Evolutionary conservation across 116 monocot genomes (phyloP), one percentile per base, ranked within the genome.

Genomic region (Posidonia oceanica): DNA sequence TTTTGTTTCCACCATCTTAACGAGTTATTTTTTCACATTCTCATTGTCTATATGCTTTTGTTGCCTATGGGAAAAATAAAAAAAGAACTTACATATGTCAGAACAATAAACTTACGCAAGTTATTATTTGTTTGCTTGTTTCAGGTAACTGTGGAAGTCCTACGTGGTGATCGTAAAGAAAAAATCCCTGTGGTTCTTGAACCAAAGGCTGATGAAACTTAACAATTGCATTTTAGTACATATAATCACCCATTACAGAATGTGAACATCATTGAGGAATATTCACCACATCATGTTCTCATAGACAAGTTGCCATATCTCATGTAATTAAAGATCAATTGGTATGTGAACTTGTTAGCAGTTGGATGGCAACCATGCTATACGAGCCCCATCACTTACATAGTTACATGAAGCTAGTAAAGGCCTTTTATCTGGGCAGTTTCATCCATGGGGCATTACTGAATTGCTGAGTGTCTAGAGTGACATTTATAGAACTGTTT

Each of bases 171-270:
- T 73, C 87, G 88, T 20, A 90, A 90, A 74, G 93, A 99, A 81
- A 99, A 99, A 63, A 57, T 99, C 40, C 77, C 86, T 20, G 99
- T 99, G 20, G 78, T 99, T 10, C 90, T 99, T 14, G 99, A 99
- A 71, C 90, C 99, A 64, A 99, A 99, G 83, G 72, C 98, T 18
- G 93, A 99, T 65, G 93, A 99, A 66, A 80, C 99, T 58, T 95
- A 78, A 70, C 36, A 55, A 21, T 38, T 29, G 13, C 40, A 64
- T 64, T 39, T 2, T 4, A 67, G 21, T 6, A 66, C 22, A 44
- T 44, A 3, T 41, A 2, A 3, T 67, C 6, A 11, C 36, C 36
- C 36, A 62, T 62, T 62, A 8, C 7, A 13, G 14, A 36, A 14
- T 62, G 62, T 36, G 14, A 36, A 37, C 22, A 62, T 37, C 36